Evolutionary conservation across 768 basidiomycete genomes (phyloP).

Genomic region (Kwoniella dejecticola): DNA sequence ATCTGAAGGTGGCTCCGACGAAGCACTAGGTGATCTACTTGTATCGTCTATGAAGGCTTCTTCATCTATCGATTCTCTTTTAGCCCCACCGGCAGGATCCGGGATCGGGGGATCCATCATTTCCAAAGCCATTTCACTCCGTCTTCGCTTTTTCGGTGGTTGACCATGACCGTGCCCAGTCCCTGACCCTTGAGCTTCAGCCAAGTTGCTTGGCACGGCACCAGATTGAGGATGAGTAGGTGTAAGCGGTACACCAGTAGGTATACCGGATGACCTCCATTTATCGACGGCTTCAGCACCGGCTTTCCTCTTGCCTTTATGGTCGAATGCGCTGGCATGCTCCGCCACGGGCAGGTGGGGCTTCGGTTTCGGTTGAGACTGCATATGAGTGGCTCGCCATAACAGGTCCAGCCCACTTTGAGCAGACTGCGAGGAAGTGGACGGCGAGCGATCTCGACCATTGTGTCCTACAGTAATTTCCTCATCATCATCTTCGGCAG

Average conservation of each 20-base stretch:
- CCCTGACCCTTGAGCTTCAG: background rate
- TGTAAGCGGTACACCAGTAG: conserved; percentile 20
- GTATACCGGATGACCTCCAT: conserved; percentile 44
- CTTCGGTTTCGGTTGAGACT: background rate
- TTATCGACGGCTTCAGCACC: conserved; percentile 47
- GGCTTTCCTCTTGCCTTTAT: conserved; percentile 48
- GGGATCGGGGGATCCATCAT: conserved; percentile 25
- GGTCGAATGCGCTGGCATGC: conserved; percentile 16
- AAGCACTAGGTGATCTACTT: conserved; percentile 14
- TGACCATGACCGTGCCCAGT: conserved; percentile 10
- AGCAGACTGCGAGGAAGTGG: conserved; percentile 42
- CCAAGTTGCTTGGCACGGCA: background rate
- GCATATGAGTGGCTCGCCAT: conserved; percentile 32
- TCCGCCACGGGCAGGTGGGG: background rate
- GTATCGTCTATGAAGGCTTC: conserved; percentile 9
- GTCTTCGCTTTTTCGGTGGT: conserved; percentile 29
- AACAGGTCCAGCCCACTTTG: conserved; percentile 45
- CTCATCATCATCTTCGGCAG: conserved; percentile 47
- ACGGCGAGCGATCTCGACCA: conserved; percentile 31
- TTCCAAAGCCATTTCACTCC: conserved; percentile 29
- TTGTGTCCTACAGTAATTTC: conserved; percentile 47
- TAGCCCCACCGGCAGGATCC: background rate
- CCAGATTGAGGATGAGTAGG: background rate
- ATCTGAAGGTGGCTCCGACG: conserved; percentile 10
- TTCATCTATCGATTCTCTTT: conserved; percentile 2